These are phyloP conservation scores for Aspergillus cejpii DNA, from an alignment of 2,329 filamentous ascomycete species.

Conservation along the genomic window DNA sequence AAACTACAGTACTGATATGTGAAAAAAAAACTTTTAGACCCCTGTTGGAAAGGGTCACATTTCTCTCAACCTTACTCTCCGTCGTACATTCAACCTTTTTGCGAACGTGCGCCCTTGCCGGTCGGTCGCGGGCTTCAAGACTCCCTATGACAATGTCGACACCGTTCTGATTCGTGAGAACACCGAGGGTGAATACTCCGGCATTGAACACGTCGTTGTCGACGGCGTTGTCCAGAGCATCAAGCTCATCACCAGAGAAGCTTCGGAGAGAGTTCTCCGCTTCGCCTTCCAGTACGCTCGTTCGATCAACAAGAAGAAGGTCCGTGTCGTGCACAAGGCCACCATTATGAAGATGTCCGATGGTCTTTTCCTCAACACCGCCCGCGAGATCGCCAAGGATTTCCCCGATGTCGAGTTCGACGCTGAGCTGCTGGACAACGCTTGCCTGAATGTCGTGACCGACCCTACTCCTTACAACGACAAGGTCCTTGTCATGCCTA, in stretches of 20 bases:
- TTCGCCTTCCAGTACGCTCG: conserved; percentile 98
- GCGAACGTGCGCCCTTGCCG: conserved; percentile 98
- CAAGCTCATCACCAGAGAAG: conserved; percentile 96
- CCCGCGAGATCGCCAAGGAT: conserved; percentile 80
- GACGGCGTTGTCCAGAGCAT: conserved; percentile 98
- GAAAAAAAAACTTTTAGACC: too few relatives aligned
- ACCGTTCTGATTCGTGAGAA: conserved; percentile 98
- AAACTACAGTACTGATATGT: conserved; percentile 21
- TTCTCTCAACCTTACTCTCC: conserved; percentile 96
- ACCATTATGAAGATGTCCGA: conserved; percentile 99
- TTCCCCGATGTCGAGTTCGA: conserved; percentile 96
- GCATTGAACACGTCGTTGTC: conserved; percentile 96
- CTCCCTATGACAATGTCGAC: conserved; percentile 93
- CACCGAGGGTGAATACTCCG: conserved; percentile 99
- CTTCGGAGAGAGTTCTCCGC: conserved; percentile 88
- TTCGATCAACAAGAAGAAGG: conserved; percentile 89
- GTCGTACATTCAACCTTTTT: conserved; percentile 99
- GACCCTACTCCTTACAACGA: conserved; percentile 96
- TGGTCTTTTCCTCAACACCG: conserved; percentile 90
- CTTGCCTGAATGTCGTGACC: conserved; percentile 96
- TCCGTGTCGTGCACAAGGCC: conserved; percentile 97
- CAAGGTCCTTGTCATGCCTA: conserved; percentile 96
- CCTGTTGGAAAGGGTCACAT: conserved; percentile 98
- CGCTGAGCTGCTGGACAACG: conserved; percentile 97
- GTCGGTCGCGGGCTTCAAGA: conserved; percentile 96